Evolutionary conservation across 2,329 filamentous ascomycete genomes (phyloP).

Genomic region (Waltergamsia citrina): DNA sequence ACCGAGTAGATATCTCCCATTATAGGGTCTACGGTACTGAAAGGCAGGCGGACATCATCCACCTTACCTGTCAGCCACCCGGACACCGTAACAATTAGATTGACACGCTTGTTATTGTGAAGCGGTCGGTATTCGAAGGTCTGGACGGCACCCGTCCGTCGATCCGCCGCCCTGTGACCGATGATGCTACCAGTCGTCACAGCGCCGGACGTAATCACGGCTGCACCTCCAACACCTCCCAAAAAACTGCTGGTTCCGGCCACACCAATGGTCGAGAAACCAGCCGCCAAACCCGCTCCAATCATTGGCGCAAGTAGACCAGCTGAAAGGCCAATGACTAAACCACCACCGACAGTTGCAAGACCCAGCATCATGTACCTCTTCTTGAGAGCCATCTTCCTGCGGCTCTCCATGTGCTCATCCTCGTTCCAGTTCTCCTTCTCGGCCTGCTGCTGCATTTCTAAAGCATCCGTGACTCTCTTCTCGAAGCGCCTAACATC

Average conservation of each 20-base stretch:
- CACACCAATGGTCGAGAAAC: slow-evolving; percentile 91
- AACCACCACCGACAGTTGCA: slow-evolving; percentile 86
- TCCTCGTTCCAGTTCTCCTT: slow-evolving; percentile 98
- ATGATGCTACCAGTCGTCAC: slow-evolving; percentile 82
- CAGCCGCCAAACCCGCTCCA: slow-evolving; percentile 84
- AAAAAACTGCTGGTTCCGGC: slow-evolving; percentile 83
- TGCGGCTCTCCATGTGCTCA: slow-evolving; percentile 79
- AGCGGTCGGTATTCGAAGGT: slow-evolving; percentile 95
- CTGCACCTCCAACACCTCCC: slow-evolving; percentile 83
- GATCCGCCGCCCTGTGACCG: slow-evolving; percentile 73
- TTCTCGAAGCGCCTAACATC: slow-evolving; percentile 97
- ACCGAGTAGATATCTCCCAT: slow-evolving; percentile 99
- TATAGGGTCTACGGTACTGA: slow-evolving; percentile 89
- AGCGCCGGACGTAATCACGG: slow-evolving; percentile 84
- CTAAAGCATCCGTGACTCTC: slow-evolving; percentile 87
- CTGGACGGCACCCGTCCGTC: slow-evolving; percentile 82
- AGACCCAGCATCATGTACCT: slow-evolving; percentile 94
- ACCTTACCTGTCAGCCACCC: slow-evolving; percentile 99
- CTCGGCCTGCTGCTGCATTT: slow-evolving; percentile 92
- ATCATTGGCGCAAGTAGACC: slow-evolving; percentile 89
- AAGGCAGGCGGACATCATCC: slow-evolving; percentile 91
- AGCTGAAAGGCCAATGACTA: slow-evolving; percentile 92
- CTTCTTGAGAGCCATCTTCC: slow-evolving; percentile 71
- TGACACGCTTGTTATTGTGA: slow-evolving; percentile 96
- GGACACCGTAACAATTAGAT: slow-evolving; percentile 88